Percentiles rank a stretch among this genome's conserved stretches.
Evolutionary conservation across 306 rosid species (phyloP).

Genomic region (Acacia confusa): DNA sequence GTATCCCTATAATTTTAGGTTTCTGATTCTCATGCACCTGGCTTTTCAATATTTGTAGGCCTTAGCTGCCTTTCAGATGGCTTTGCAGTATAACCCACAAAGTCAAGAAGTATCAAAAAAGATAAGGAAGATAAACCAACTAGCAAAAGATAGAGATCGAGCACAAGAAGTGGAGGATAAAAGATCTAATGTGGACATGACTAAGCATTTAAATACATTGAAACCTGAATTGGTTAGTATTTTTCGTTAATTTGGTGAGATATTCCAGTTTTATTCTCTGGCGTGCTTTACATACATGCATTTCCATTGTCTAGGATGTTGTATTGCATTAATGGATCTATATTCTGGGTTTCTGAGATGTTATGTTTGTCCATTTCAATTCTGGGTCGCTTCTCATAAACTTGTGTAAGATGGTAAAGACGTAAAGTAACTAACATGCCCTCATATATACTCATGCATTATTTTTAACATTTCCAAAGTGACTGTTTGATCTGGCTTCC

Average conservation of each 20-base stretch:
- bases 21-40: slow-evolving; percentile 34
- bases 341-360: slow-evolving; percentile 28
- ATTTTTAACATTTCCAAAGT: slow-evolving; percentile 25
- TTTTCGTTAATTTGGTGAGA: not conserved
- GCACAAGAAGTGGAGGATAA: slow-evolving; percentile 78
- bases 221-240: slow-evolving; percentile 83
- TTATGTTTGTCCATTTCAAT: slow-evolving; percentile 21
- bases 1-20: slow-evolving; percentile 15
- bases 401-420: slow-evolving; percentile 34
- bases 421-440: slow-evolving; percentile 20
- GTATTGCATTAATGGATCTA: slow-evolving; percentile 6
- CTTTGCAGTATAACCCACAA: slow-evolving; percentile 75
- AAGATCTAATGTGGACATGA: slow-evolving; percentile 88
- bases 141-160: slow-evolving; percentile 67
- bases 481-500: slow-evolving; percentile 45
- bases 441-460: slow-evolving; percentile 31
- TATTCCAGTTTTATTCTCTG: not conserved
- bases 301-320: slow-evolving; percentile 10
- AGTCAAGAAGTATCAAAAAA: slow-evolving; percentile 90
- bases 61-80: slow-evolving; percentile 72
- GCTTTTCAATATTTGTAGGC: slow-evolving; percentile 57
- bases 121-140: slow-evolving; percentile 77
- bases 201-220: slow-evolving; percentile 68
- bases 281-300: not conserved
- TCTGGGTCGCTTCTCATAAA: slow-evolving; percentile 9